Percentiles rank a stretch among this genome's conserved stretches.
phyloP scores from a whole-genome alignment of 2,329 filamentous ascomycete genomes.

The Fusarium luffae region DNA sequence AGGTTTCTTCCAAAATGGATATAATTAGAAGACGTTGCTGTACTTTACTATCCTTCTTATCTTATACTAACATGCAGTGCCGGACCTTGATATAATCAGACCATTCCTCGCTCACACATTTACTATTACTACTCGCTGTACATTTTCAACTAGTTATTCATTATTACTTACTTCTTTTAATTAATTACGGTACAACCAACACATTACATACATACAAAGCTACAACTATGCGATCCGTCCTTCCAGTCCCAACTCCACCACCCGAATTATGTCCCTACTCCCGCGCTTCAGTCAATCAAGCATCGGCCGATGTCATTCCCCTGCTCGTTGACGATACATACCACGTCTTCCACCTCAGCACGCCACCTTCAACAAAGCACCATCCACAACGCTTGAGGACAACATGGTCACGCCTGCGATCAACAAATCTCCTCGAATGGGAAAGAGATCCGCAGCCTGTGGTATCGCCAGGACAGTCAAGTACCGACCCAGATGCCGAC shows the following conservation, averaged over 20 bases:
- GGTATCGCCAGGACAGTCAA: conserved; percentile 38
- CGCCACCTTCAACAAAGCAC: conserved; percentile 48
- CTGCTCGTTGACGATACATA: conserved; percentile 51
- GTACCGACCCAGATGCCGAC: conserved; percentile 46
- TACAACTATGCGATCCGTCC: conserved; percentile 33
- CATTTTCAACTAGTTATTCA: not conserved
- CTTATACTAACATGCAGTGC: conserved; percentile 12
- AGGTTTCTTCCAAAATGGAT: conserved; percentile 20
- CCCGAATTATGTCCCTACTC: conserved; percentile 45
- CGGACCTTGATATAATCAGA: conserved; percentile 8
- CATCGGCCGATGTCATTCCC: conserved; percentile 52
- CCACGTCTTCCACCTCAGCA: conserved; percentile 52
- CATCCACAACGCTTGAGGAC: conserved; percentile 49
- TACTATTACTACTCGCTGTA: not conserved
- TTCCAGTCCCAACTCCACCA: conserved; percentile 40
- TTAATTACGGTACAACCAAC: not conserved
- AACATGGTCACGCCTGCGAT: conserved; percentile 49
- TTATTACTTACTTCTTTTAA: not conserved
- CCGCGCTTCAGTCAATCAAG: conserved; percentile 45
- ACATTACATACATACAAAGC: not conserved
- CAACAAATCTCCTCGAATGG: conserved; percentile 48
- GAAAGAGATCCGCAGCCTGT: conserved; percentile 42
- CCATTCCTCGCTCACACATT: not conserved
- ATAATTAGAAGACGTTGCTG: conserved; percentile 19
- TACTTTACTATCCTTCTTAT: not conserved